phyloP scores from a whole-genome alignment of 148 eudicot species.

The Drosera capensis region DNA sequence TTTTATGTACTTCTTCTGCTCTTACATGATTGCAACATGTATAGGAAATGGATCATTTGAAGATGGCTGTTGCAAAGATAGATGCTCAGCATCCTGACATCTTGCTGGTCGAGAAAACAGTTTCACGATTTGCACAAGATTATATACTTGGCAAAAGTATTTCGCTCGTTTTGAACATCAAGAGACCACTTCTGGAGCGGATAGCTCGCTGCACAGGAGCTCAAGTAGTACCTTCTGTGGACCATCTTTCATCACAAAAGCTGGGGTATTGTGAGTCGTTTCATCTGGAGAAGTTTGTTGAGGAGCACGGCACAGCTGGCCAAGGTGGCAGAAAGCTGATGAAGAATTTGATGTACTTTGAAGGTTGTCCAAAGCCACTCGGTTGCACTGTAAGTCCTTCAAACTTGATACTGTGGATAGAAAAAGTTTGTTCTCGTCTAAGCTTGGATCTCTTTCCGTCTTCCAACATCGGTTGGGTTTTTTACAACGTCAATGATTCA shows the following conservation, averaged over 20 bases:
- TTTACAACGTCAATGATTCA: too few relatives aligned
- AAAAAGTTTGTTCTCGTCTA: not conserved
- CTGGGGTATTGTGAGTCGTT: conserved; percentile 75
- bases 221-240: conserved; percentile 87
- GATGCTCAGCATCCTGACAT: conserved; percentile 68
- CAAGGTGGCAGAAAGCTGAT: conserved; percentile 60
- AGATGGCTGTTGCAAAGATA: conserved; percentile 99
- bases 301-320: conserved; percentile 79
- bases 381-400: conserved; percentile 81
- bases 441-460: not conserved
- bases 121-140: conserved; percentile 88
- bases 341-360: conserved; percentile 93
- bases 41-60: conserved; percentile 90
- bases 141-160: conserved; percentile 80
- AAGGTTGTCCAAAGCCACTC: conserved; percentile 94
- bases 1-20: too few relatives aligned
- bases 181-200: conserved; percentile 85
- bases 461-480: not conserved
- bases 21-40: conserved; percentile 1
- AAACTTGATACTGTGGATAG: conserved; percentile 1
- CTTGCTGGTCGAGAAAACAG: conserved; percentile 93
- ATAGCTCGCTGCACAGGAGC: conserved; percentile 97
- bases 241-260: conserved; percentile 63
- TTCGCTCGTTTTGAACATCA: conserved; percentile 80
- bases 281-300: conserved; percentile 64